Base-by-base conservation (phyloP, 148 eudicot species). In the Heliamphora exappendiculata region DNA sequence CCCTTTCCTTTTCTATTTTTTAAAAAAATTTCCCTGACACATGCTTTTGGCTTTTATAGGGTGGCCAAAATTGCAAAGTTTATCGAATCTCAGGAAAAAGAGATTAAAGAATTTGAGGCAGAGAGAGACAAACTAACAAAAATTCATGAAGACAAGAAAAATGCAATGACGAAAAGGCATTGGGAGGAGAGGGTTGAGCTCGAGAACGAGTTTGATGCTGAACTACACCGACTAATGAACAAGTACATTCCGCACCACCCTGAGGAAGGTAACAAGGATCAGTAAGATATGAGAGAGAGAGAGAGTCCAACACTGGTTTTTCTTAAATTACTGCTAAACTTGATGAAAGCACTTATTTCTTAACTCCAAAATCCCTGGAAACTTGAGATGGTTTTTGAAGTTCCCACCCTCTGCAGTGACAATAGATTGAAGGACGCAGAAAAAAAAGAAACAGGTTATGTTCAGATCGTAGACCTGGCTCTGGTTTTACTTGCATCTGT, bases 131-230 rank as follows among this genome's bases (percentile, higher is more conserved):
- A 72, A 55, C 73, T 91, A 81, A 45, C 81, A 13, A 31, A 74
- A 69, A 49, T 22, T 24, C 86, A 86, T 57, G 88, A 87, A 58
- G 82, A 41, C 24, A 53, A 69, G 70, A 91, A 34, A 80, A n/a
- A 75, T 67, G 91, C 81, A 34, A 70, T 90, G 89, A 89, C 80
- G 83, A 77, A 73, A 54, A 81, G 78, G 84, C 81, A 88, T 59
- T 72, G 78, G 76, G 84, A 81, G 66, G 98, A 91, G 73, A 80
- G 76, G 78, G 47, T 91, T 73, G 79, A 78, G 17, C 77, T 88
- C 28, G 98, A 91, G 85, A 78, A 75, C 24, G 81, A 84, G 29
- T 79, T 84, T 53, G 81, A 86, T 72, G 78, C 78, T 19, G 75
- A 59, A 31, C 69, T 88, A 33, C 75, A 84, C 49, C 70, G 70